Conservation (phyloP, 164 flowering plant genomes). For the Magnolia kwangsiensis region DNA sequence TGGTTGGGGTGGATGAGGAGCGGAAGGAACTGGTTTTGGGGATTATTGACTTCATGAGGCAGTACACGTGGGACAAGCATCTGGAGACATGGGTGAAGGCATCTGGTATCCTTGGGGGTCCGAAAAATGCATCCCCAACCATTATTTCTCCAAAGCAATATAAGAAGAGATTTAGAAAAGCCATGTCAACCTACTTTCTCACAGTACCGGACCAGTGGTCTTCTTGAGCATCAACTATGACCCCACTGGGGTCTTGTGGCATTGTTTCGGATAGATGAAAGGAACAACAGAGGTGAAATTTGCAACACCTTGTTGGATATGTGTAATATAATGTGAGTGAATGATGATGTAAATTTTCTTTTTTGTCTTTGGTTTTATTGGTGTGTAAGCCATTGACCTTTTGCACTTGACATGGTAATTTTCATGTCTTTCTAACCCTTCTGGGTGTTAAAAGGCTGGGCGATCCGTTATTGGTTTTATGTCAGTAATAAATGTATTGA, state of each 20-base stretch:
- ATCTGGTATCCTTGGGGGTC: conserved; percentile 75
- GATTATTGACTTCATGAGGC: conserved; percentile 81
- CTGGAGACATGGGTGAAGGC: conserved; percentile 89
- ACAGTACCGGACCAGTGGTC: conserved; percentile 81
- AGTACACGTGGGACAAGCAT: conserved; percentile 92
- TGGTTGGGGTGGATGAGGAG: conserved; percentile 78
- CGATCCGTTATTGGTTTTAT: neutral
- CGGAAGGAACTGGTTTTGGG: conserved; percentile 73
- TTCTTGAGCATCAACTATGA: conserved; percentile 13
- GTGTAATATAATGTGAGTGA: neutral
- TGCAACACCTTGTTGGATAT: neutral
- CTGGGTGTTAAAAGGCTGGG: neutral
- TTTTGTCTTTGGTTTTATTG: neutral
- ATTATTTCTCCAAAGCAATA: conserved; percentile 77
- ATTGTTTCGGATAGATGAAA: neutral
- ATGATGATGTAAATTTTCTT: neutral
- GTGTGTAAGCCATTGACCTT: neutral
- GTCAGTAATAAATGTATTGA: neutral
- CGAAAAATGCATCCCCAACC: conserved; percentile 72
- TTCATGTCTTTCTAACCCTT: neutral
- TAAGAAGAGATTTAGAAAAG: conserved; percentile 84
- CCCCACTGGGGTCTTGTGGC: neutral
- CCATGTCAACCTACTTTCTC: conserved; percentile 79
- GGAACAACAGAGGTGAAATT: conserved; percentile 3
- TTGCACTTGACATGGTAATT: neutral